These are phyloP conservation scores for Apium graveolens DNA, from an alignment of 129 eudicot species.

Conservation along the genomic window DNA sequence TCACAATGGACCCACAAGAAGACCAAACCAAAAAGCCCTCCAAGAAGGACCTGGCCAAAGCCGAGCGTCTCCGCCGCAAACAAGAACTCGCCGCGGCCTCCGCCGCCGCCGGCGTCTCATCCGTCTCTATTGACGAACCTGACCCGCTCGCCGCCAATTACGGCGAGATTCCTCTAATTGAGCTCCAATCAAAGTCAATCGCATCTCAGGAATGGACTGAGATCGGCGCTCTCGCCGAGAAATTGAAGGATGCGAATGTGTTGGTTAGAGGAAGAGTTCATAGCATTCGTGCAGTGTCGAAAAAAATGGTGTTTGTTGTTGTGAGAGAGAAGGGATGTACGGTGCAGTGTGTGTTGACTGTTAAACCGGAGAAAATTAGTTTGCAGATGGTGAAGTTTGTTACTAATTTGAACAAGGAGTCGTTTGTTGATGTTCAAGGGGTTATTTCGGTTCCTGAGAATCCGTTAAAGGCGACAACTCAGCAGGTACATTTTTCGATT, in stretches of 20 bases:
- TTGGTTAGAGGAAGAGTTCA: conserved; percentile 62
- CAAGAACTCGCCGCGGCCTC: conserved; percentile 64
- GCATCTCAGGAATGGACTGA: conserved; percentile 52
- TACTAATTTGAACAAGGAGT: conserved; percentile 46
- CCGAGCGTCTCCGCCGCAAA: conserved; percentile 58
- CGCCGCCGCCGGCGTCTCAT: conserved; percentile 40
- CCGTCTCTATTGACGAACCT: conserved; percentile 28
- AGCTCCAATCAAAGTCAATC: conserved; percentile 50
- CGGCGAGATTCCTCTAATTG: conserved; percentile 52
- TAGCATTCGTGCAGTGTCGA: conserved; percentile 73
- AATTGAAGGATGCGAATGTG: conserved; percentile 40
- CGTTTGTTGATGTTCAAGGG: conserved; percentile 59
- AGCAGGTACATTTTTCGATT: conserved; percentile 41
- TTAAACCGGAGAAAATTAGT: conserved; percentile 51
- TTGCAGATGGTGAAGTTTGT: conserved; percentile 73
- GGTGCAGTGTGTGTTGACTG: conserved; percentile 78
- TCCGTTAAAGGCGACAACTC: conserved; percentile 64
- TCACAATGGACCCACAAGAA: conserved; percentile 5
- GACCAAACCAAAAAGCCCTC: conserved; percentile 53
- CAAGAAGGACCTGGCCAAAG: conserved; percentile 68
- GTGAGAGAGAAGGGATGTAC: conserved; percentile 61
- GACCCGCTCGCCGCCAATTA: conserved; percentile 62
- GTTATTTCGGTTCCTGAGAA: conserved; percentile 47
- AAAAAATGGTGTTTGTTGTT: conserved; percentile 74
- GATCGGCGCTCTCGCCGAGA: conserved; percentile 27